Evolutionary conservation across 805 yeast species (phyloP).

Genomic region (Grigorovia jiainica): DNA sequence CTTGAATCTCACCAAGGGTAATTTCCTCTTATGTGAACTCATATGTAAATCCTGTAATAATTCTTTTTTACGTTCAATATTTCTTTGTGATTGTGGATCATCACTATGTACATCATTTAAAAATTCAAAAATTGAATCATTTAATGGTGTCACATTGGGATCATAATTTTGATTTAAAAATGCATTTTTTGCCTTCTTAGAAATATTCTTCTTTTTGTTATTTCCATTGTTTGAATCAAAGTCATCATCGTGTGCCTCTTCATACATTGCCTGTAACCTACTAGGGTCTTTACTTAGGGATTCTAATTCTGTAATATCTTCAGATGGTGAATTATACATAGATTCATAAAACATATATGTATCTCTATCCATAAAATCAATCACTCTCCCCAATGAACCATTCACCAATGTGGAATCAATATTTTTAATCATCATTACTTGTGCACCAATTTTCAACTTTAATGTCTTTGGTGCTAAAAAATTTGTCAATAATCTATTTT

Average conservation of each 20-base stretch:
- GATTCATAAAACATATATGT: constrained; percentile 35
- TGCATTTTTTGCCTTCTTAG: constrained; percentile 17
- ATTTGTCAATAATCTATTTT: constrained; percentile 40
- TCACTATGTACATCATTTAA: constrained; percentile 23
- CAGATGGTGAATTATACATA: constrained; percentile 7
- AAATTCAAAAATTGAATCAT: constrained; percentile 43
- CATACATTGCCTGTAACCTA: constrained; percentile 13
- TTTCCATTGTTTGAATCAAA: constrained; percentile 11
- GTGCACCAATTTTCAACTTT: constrained; percentile 59
- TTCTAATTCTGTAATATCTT: background rate
- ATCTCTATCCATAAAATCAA: constrained; percentile 46
- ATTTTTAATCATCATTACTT: constrained; percentile 76
- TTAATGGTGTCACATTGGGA: constrained; percentile 19
- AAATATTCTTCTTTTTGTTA: constrained; percentile 17
- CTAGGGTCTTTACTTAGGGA: constrained; percentile 1
- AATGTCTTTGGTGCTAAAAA: constrained; percentile 54
- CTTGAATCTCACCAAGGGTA: constrained; percentile 73
- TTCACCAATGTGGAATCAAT: constrained; percentile 64
- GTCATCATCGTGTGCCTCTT: constrained; percentile 9
- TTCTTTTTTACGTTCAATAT: constrained; percentile 39
- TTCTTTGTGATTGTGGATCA: constrained; percentile 21
- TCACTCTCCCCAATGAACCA: constrained; percentile 66
- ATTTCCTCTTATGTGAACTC: constrained; percentile 36
- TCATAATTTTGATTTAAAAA: constrained; percentile 11
- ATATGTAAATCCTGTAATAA: constrained; percentile 35